A percentile compares a stretch with the other conserved stretches of the same genome.
phyloP scores from a whole-genome alignment of 345 rosid genomes.

The Psidium friedrichsthalianum region DNA sequence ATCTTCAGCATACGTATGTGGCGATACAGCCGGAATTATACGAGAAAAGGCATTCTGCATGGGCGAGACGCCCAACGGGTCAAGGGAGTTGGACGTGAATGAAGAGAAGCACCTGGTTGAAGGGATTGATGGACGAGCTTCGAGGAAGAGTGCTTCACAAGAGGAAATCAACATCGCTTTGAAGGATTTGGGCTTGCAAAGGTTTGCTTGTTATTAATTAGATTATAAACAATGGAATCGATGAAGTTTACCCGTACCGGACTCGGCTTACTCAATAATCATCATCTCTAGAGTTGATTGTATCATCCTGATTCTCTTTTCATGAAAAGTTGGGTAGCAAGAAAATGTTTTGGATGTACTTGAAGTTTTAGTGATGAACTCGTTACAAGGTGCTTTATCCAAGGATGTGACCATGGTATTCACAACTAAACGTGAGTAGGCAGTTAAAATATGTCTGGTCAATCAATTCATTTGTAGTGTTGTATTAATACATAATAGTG shows the following conservation, averaged over 20 bases:
- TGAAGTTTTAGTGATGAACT: background rate
- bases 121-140: background rate
- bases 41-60: slow-evolving; percentile 1
- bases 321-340: background rate
- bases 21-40: slow-evolving; percentile 9
- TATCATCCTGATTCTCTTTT: background rate
- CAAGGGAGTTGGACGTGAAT: slow-evolving; percentile 1
- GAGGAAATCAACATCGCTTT: background rate
- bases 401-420: background rate
- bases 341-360: background rate
- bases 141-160: background rate
- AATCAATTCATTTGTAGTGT: background rate
- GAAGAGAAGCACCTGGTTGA: slow-evolving; percentile 1
- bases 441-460: background rate
- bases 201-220: slow-evolving; percentile 3
- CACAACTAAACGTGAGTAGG: background rate
- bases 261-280: background rate
- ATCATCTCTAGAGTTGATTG: background rate
- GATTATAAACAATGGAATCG: background rate
- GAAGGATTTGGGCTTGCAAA: slow-evolving; percentile 14
- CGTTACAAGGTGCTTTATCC: background rate
- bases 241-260: background rate
- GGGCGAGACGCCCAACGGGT: slow-evolving; percentile 9
- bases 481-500: background rate
- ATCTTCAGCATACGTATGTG: slow-evolving; percentile 21